Evolutionary conservation across 495 filamentous ascomycete species (phyloP), one percentile per base, ranked within the genome.

Genomic region (Apodospora peruviana): DNA sequence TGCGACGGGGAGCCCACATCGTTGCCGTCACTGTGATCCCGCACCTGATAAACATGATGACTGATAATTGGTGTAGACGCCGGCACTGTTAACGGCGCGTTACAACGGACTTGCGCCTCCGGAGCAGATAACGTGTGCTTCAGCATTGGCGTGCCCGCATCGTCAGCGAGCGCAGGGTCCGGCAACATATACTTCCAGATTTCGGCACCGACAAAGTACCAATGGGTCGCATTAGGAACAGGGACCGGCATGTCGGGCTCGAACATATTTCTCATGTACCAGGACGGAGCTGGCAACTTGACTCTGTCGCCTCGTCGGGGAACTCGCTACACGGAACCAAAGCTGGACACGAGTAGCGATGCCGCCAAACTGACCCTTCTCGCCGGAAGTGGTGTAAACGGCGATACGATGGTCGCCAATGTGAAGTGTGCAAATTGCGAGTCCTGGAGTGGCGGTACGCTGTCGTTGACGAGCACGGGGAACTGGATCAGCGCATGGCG

Each of bases 241-340:
- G 86, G 86, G 12, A 53, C 47, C 0, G 52, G 55, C 23, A 90
- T 90, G 86, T 55, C 61, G 1, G 80, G 75, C 14, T 67, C 86
- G 14, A 81, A 80, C 52, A 85, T 90, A 25, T 88, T 88, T 52
- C 60, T 89, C 24, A 75, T 86, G 52, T 88, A 87, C 61, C 62
- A 78, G 16, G 60, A 80, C 51, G 78, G 80, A 3, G 52, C 54
- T 8, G 78, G 76, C 16, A 80, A 85, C 52, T 71, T 55, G 24
- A 90, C 86, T 0, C 49, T 87, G 40, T 87, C 84, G 17, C 75
- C 82, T 2, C 76, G 86, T n/a, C 60, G 62, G 19, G 79, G 78
- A 16, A 63, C 57, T 12, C 76, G 75, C 4, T 70, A 87, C 51
- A 47, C 66, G 16, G 58, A 75, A 59, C 86, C 86, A 0, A 17